phyloP scores from a whole-genome alignment of 768 basidiomycete genomes.

The Lyophyllum semitale region DNA sequence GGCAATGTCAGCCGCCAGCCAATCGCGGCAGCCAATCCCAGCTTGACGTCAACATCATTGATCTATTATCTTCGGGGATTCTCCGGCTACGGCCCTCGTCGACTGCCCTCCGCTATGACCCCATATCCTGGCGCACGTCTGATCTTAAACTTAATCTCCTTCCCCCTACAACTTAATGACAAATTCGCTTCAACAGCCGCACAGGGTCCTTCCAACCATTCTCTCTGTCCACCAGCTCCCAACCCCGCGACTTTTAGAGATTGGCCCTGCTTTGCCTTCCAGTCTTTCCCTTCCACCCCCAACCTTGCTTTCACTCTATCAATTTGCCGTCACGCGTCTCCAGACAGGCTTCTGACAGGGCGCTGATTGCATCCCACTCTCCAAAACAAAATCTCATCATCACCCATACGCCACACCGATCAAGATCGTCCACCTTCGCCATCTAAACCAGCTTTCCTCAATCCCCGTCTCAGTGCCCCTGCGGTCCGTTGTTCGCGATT shows the following conservation, averaged over 20 bases:
- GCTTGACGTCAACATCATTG: conserved; percentile 10
- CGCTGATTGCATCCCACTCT: neutral
- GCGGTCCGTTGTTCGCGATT: conserved; percentile 86
- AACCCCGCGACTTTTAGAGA: no score
- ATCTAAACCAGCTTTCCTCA: conserved; percentile 54
- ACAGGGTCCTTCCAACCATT: neutral
- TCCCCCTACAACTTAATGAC: neutral
- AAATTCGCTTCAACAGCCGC: neutral
- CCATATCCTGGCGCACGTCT: conserved; percentile 18
- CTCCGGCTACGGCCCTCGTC: conserved; percentile 3
- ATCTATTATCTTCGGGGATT: conserved; percentile 1
- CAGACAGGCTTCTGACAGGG: neutral
- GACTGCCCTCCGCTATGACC: conserved; percentile 7
- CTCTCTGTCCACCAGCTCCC: neutral
- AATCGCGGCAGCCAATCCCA: conserved; percentile 3
- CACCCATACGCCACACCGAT: conserved; percentile 21
- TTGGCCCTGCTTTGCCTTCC: no score
- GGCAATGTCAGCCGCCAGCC: neutral
- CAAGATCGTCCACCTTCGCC: conserved; percentile 19
- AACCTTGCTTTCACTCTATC: neutral
- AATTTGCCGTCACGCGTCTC: neutral
- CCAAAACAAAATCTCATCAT: conserved; percentile 3
- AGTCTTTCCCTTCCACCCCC: neutral
- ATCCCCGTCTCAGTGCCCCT: conserved; percentile 70
- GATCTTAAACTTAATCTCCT: conserved; percentile 39